Percentiles rank a stretch among this genome's conserved stretches.
Evolutionary conservation across 2,329 filamentous ascomycete species (phyloP).

Genomic region (Didymellaceae sp.): DNA sequence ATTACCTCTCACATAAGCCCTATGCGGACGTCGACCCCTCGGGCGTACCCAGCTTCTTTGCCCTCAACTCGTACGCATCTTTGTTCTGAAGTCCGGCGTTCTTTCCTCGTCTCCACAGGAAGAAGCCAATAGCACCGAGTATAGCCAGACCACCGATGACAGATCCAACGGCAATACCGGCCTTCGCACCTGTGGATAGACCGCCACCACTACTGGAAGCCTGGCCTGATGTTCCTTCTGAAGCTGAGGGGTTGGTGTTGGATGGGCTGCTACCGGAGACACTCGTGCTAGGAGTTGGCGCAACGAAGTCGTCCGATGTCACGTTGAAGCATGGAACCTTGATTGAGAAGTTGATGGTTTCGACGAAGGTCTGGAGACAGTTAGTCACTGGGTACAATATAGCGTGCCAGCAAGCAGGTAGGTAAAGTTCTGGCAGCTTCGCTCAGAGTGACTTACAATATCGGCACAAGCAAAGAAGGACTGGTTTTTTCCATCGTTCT

Average conservation of each 20-base stretch:
- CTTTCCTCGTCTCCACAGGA: slow-evolving; percentile 30
- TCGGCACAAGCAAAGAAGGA: slow-evolving; percentile 58
- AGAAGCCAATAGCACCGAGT: slow-evolving; percentile 30
- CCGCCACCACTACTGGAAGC: slow-evolving; percentile 22
- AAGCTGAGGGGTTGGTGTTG: slow-evolving; percentile 28
- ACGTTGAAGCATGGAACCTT: slow-evolving; percentile 58
- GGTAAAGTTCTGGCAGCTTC: too few species aligned
- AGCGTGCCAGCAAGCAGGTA: too few species aligned
- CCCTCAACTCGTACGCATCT: slow-evolving; percentile 35
- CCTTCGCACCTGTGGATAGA: slow-evolving; percentile 52
- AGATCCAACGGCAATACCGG: slow-evolving; percentile 50
- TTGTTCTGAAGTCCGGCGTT: slow-evolving; percentile 26
- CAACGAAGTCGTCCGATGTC: slow-evolving; percentile 46
- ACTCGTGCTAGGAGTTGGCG: slow-evolving; percentile 24
- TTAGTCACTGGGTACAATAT: neutral
- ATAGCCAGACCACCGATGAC: slow-evolving; percentile 33
- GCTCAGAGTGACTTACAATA: slow-evolving; percentile 38
- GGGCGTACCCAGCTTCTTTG: slow-evolving; percentile 23
- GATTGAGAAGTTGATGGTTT: slow-evolving; percentile 48
- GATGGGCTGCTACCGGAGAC: slow-evolving; percentile 24
- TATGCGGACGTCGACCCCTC: neutral
- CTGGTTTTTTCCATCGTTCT: slow-evolving; percentile 47
- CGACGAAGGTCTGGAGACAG: slow-evolving; percentile 45
- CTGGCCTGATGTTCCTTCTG: slow-evolving; percentile 19
- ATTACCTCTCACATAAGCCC: neutral